phyloP scores from a whole-genome alignment of 2,329 filamentous ascomycete species.

The Gliomastix tumulicola region DNA sequence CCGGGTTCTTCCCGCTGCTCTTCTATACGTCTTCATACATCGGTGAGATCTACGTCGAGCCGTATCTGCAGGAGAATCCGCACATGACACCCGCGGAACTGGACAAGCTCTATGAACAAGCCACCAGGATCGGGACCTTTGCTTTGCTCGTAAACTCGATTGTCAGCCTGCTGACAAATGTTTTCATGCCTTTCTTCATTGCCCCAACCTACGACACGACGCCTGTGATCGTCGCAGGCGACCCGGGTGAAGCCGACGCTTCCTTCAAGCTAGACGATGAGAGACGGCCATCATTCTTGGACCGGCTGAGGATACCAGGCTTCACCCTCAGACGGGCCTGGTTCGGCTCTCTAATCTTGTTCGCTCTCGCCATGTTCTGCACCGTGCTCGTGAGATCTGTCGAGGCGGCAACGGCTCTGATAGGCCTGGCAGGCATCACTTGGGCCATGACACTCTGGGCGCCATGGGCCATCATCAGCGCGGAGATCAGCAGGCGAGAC shows the following conservation, averaged over 20 bases:
- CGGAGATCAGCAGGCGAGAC: constrained; percentile 81
- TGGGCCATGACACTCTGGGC: constrained; percentile 95
- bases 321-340: constrained; percentile 85
- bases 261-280: constrained; percentile 19
- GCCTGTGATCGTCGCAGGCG: constrained; percentile 17
- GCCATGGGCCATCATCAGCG: constrained; percentile 89
- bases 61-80: constrained; percentile 69
- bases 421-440: constrained; percentile 77
- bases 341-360: constrained; percentile 80
- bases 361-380: constrained; percentile 72
- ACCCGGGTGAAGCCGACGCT: constrained; percentile 20
- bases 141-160: constrained; percentile 84
- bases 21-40: constrained; percentile 96
- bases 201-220: constrained; percentile 65
- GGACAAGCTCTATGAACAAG: constrained; percentile 73
- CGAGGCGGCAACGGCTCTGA: constrained; percentile 65
- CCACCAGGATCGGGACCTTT: constrained; percentile 81
- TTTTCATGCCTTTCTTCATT: constrained; percentile 80
- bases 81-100: constrained; percentile 71
- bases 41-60: constrained; percentile 86
- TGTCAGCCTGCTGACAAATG: constrained; percentile 73
- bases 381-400: constrained; percentile 73
- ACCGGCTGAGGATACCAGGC: constrained; percentile 66
- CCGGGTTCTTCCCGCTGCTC: constrained; percentile 91
- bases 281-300: constrained; percentile 37